Evolutionary conservation across 1,284 basidiomycete genomes (phyloP), one percentile per base, ranked within the genome.

Genomic region (Cutaneotrichosporon sp.): DNA sequence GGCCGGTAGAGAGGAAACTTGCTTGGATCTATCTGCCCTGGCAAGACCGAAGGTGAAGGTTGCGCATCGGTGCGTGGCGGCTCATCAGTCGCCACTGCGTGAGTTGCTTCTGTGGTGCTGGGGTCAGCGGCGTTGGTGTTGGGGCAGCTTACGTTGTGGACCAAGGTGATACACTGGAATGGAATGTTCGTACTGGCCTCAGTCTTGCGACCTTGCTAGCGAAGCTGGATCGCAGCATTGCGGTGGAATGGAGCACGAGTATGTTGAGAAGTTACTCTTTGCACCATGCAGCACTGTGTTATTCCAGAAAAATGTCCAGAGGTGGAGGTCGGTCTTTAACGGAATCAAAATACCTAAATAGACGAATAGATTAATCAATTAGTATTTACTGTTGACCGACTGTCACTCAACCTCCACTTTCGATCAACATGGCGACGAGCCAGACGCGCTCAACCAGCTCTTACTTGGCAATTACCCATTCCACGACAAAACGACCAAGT

Each of bases 161-260:
- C 24, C 20, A 12, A 16, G 38, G n/a, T 14, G 20, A 5, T 22
- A 41, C 20, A 4, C 16, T 32, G 14, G 27, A 16, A 20, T 44
- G 42, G 12, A 44, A 32, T 32, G 27, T 19, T 22, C 42, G 11
- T 44, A 20, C 5, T 14, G 27, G 19, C 17, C 27, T 29, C 27
- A 31, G 19, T 7, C 61, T 38, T 0, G 55, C 2, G 1, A 56
- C 42, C 32, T 58, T 60, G 20, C 60, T 47, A 19, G 54, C 52
- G n/a, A 63, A 26, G 20, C 38, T 51, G n/a, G 55, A 45, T 11
- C 57, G 48, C 53, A 62, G 33, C 61, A 65, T 62, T 7, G 41
- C 46, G 31, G 17, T 35, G 24, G 44, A n/a, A 32, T 33, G 37
- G 27, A 20, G 32, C 2, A 14, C n/a, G n/a, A n/a, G n/a, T n/a